Percentiles rank a stretch among this genome's conserved stretches.
Conservation (phyloP, 176 grass and related monocot genomes). For the Microstegium vimineum region DNA sequence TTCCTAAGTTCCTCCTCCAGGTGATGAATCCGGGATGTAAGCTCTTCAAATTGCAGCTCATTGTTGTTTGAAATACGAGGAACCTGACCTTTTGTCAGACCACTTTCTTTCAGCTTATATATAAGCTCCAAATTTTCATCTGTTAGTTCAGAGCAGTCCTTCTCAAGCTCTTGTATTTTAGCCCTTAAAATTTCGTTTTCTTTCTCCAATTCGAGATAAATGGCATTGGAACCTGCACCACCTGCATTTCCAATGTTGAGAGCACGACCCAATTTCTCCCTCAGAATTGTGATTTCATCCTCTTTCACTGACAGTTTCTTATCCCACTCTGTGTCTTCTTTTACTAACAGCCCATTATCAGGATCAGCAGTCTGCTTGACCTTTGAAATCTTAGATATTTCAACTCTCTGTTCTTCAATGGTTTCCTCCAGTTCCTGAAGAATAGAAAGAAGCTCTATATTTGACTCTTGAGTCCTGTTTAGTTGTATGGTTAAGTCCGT, state of each 20-base stretch:
- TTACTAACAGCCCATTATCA: slow-evolving; percentile 19
- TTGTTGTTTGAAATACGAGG: slow-evolving; percentile 26
- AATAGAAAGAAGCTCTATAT: slow-evolving; percentile 80
- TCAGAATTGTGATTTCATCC: slow-evolving; percentile 63
- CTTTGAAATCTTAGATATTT: slow-evolving; percentile 53
- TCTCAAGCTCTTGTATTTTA: slow-evolving; percentile 92
- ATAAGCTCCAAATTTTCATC: slow-evolving; percentile 93
- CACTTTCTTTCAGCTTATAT: slow-evolving; percentile 63
- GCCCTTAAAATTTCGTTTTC: slow-evolving; percentile 67
- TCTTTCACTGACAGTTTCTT: slow-evolving; percentile 63
- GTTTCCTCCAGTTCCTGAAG: slow-evolving; percentile 88
- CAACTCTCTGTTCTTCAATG: slow-evolving; percentile 63
- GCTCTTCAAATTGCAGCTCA: slow-evolving; percentile 36
- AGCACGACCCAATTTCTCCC: slow-evolving; percentile 48
- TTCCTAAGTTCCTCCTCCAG: slow-evolving; percentile 44
- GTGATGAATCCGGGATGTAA: slow-evolving; percentile 47
- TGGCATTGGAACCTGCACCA: slow-evolving; percentile 21
- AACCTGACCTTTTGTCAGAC: slow-evolving; percentile 31
- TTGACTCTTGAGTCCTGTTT: slow-evolving; percentile 76
- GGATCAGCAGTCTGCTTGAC: slow-evolving; percentile 20
- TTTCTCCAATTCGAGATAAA: slow-evolving; percentile 57
- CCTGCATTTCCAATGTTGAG: slow-evolving; percentile 39
- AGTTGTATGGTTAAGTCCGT: slow-evolving; percentile 69
- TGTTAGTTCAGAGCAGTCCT: slow-evolving; percentile 81
- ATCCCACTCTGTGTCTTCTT: slow-evolving; percentile 42